A percentile compares a stretch with the other conserved stretches of the same genome.
Evolutionary conservation across 2,329 filamentous ascomycete genomes (phyloP).

Genomic region (Sclerotinia borealis): DNA sequence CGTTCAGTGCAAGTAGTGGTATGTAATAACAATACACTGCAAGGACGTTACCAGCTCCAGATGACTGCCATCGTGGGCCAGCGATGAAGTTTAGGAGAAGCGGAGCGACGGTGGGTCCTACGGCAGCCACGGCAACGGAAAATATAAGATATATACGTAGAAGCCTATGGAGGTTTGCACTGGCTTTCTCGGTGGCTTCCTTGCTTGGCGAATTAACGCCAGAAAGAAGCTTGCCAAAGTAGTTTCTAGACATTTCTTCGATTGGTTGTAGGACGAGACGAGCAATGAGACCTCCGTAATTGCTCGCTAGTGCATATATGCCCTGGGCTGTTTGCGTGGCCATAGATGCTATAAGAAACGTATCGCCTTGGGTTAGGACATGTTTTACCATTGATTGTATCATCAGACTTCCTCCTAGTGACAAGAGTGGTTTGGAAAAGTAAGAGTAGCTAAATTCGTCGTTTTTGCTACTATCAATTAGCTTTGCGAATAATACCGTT

Average conservation of each 20-base stretch:
- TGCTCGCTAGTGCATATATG: slow-evolving; percentile 86
- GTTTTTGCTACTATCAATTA: slow-evolving; percentile 9
- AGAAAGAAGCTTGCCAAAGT: slow-evolving; percentile 76
- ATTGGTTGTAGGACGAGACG: slow-evolving; percentile 89
- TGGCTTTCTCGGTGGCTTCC: slow-evolving; percentile 37
- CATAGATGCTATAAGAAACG: slow-evolving; percentile 74
- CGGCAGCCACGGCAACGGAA: slow-evolving; percentile 57
- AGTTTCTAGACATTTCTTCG: slow-evolving; percentile 84
- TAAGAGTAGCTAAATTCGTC: slow-evolving; percentile 26
- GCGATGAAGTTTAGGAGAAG: slow-evolving; percentile 69
- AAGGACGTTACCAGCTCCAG: slow-evolving; percentile 68
- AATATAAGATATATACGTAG: slow-evolving; percentile 70
- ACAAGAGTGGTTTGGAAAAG: slow-evolving; percentile 66
- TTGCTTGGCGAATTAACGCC: slow-evolving; percentile 27
- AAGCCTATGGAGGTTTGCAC: slow-evolving; percentile 53
- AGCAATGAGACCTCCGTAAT: slow-evolving; percentile 86
- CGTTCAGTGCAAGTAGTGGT: slow-evolving; percentile 85
- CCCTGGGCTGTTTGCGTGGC: slow-evolving; percentile 78
- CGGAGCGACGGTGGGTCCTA: slow-evolving; percentile 73
- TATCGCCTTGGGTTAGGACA: slow-evolving; percentile 88
- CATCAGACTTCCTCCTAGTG: slow-evolving; percentile 75
- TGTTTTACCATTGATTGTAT: slow-evolving; percentile 88
- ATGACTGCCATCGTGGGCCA: slow-evolving; percentile 67
- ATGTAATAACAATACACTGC: slow-evolving; percentile 87
- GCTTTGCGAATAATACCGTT: neutral